Conservation (phyloP, 148 eudicot genomes). For the Talinum fruticosum region DNA sequence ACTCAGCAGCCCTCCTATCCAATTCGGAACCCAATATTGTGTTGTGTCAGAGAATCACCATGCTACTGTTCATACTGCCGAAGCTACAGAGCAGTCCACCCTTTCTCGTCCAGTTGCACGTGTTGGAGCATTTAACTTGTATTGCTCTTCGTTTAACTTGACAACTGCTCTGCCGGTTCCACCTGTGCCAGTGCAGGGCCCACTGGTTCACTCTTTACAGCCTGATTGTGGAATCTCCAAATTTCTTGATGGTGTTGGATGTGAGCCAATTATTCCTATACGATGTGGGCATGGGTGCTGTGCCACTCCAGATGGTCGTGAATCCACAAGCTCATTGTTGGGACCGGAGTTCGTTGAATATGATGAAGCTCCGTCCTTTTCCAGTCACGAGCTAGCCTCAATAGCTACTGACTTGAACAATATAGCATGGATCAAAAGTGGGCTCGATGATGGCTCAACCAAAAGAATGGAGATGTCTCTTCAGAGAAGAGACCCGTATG, state of each 20-base stretch:
- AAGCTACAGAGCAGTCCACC: conserved; percentile 29
- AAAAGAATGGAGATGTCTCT: conserved; percentile 20
- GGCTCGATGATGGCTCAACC: conserved; percentile 43
- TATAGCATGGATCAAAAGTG: conserved; percentile 83
- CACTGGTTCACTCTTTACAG: conserved; percentile 48
- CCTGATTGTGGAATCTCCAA: conserved; percentile 47
- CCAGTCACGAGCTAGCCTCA: conserved; percentile 58
- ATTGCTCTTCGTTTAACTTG: conserved; percentile 34
- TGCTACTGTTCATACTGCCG: conserved; percentile 22
- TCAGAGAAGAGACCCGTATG: conserved; percentile 23
- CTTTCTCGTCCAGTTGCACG: conserved; percentile 62
- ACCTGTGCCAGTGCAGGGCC: conserved; percentile 42
- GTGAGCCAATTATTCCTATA: conserved; percentile 52
- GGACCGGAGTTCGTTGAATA: conserved; percentile 89
- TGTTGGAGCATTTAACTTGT: conserved; percentile 61
- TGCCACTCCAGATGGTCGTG: conserved; percentile 19
- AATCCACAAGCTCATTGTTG: conserved; percentile 47
- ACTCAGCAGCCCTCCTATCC: conserved; percentile 13
- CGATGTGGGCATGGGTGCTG: conserved; percentile 81
- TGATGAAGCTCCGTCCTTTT: conserved; percentile 55
- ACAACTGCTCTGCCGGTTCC: conserved; percentile 17
- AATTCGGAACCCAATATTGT: conserved; percentile 22
- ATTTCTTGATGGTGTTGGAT: conserved; percentile 43
- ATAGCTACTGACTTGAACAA: conserved; percentile 70
- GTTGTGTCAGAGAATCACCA: conserved; percentile 19